Evolutionary conservation across 2,329 filamentous ascomycete species (phyloP).

Genomic region (Calonectria pteridis): DNA sequence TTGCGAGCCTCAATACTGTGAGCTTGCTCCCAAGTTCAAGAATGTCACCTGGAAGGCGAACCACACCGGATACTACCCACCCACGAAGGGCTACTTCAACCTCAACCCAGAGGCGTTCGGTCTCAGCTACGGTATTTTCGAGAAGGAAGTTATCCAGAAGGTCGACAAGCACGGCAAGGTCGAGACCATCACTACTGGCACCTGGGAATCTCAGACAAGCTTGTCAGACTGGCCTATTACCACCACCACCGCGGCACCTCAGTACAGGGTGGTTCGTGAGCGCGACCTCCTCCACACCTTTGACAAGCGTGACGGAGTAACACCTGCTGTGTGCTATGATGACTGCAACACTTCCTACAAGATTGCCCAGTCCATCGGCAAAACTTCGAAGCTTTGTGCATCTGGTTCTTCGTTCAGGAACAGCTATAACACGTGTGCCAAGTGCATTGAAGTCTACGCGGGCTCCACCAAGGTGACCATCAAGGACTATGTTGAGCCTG

Average conservation of each 20-base stretch:
- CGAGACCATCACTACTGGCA: conserved; percentile 65
- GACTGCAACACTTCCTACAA: conserved; percentile 64
- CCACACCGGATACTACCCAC: conserved; percentile 64
- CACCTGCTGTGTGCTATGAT: conserved; percentile 64
- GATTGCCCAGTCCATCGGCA: conserved; percentile 53
- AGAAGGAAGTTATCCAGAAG: conserved; percentile 54
- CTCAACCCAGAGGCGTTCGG: conserved; percentile 73
- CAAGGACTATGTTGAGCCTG: conserved; percentile 50
- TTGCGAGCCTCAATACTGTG: conserved; percentile 61
- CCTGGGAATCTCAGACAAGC: conserved; percentile 65
- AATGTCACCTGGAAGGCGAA: conserved; percentile 58
- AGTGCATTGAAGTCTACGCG: conserved; percentile 54
- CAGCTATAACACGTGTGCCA: conserved; percentile 53
- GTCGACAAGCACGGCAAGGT: conserved; percentile 49
- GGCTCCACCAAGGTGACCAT: conserved; percentile 43
- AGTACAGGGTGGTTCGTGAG: conserved; percentile 26
- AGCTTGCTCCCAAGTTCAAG: conserved; percentile 53
- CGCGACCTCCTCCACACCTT: conserved; percentile 44
- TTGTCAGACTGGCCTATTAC: conserved; percentile 52
- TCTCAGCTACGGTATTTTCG: conserved; percentile 72
- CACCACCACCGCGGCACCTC: conserved; percentile 28
- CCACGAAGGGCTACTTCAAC: conserved; percentile 70
- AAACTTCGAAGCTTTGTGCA: conserved; percentile 57
- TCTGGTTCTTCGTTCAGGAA: conserved; percentile 55
- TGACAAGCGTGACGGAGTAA: conserved; percentile 55